Evolutionary conservation across 495 filamentous ascomycete species (phyloP), one percentile per base, ranked within the genome.

Genomic region (Daldinia caldariorum): DNA sequence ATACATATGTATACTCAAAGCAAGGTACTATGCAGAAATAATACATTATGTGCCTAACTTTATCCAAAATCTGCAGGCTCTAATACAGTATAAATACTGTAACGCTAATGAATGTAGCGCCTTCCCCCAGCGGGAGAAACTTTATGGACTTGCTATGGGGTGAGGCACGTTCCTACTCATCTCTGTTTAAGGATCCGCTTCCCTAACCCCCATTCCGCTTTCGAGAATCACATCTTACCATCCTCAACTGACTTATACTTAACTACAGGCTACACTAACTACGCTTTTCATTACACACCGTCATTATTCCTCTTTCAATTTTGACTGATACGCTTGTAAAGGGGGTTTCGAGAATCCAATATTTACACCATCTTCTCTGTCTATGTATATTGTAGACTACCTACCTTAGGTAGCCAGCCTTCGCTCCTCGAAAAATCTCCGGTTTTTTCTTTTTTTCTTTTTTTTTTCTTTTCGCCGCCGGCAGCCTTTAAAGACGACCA

Each of bases 131-230:
- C 68, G 38, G 64, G 63, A 67, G 60, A 67, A 66, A 61, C 49
- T 71, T 53, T 58, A 70, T 58, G 55, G 51, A 29, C 39, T 39
- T 38, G 26, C 35, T 16, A 56, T 56, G 59, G 39, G 49, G 49
- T n/a, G 16, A 66, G 62, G 69, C 59, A 67, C 59, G 69, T 67
- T 71, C 69, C 69, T 71, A 59, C 69, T 71, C 69, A 67, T 71
- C 68, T 71, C 54, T 45, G 38, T 39, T 39, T 64, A 2, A 26
- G 38, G 51, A 16, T 26, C 59, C 59, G 29, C 45, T 53, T 47
- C 43, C 22, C 53, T 56, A 43, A 39, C 63, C 58, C 59, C 69
- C 63, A 67, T 72, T 72, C 65, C 63, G 67, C 54, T 68, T 69
- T 63, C 16, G 38, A 56, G 32, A 56, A 56, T 37, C 53, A 56